These are phyloP conservation scores for Solanum hybrid DNA, from an alignment of 305 asterid genomes.

Conservation along the genomic window DNA sequence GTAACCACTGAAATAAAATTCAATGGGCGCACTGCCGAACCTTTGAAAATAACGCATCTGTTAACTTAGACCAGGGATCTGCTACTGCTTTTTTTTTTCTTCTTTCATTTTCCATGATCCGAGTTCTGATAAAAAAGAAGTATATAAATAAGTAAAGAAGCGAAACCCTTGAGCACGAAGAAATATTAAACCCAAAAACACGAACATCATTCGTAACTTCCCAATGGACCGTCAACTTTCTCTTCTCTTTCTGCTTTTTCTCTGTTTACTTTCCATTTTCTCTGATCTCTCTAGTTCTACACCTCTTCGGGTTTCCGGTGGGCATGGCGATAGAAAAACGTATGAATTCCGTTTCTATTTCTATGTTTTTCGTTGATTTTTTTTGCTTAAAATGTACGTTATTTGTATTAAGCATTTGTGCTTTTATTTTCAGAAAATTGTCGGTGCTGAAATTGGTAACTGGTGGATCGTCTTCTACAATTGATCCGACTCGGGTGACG, in stretches of 20 bases:
- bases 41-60: neutral
- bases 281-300: slow-evolving; percentile 7
- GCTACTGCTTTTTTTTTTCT: too few relatives aligned
- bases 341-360: neutral
- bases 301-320: slow-evolving; percentile 5
- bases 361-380: neutral
- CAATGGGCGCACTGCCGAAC: neutral
- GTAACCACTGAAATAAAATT: neutral
- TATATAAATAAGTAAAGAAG: neutral
- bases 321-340: neutral
- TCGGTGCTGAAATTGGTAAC: slow-evolving; percentile 38
- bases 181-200: neutral
- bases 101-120: neutral
- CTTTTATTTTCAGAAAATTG: slow-evolving; percentile 29
- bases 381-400: neutral
- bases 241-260: slow-evolving; percentile 24
- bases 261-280: slow-evolving; percentile 23
- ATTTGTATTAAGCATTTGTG: neutral
- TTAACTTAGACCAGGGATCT: neutral
- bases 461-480: slow-evolving; percentile 33
- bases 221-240: neutral
- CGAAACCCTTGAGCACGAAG: neutral
- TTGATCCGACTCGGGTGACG: slow-evolving; percentile 80
- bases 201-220: neutral
- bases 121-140: neutral